Conservation (phyloP, 2,329 filamentous ascomycete species). For the Aspergillus ustus region DNA sequence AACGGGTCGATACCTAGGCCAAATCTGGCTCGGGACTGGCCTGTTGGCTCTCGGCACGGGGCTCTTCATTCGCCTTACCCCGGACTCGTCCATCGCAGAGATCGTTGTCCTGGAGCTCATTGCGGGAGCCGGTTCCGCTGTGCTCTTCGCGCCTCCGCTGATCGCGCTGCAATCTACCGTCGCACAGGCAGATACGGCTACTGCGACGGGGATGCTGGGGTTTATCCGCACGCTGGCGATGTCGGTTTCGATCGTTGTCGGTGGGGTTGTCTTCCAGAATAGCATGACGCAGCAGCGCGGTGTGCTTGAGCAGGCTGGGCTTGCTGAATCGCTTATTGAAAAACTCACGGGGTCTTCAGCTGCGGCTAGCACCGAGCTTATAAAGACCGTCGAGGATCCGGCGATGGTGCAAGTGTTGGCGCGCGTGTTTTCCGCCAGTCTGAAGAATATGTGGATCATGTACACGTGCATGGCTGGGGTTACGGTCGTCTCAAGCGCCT, state of each 20-base stretch:
- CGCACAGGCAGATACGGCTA: neutral
- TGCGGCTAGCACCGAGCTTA: conserved; percentile 51
- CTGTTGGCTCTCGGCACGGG: conserved; percentile 64
- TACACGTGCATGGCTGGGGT: conserved; percentile 49
- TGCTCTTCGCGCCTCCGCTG: neutral
- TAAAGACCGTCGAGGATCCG: conserved; percentile 43
- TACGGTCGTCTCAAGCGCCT: conserved; percentile 48
- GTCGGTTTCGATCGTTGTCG: conserved; percentile 7
- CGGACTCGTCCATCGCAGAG: conserved; percentile 48
- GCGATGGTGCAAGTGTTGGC: conserved; percentile 43
- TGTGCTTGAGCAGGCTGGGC: conserved; percentile 57
- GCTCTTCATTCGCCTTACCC: conserved; percentile 57
- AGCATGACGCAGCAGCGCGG: conserved; percentile 25
- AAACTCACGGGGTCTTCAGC: conserved; percentile 46
- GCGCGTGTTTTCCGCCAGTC: conserved; percentile 52
- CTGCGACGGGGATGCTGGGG: neutral
- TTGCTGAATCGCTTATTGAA: conserved; percentile 27
- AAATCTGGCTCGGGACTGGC: conserved; percentile 59
- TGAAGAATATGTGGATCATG: conserved; percentile 56
- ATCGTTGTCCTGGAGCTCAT: conserved; percentile 35
- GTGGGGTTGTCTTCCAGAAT: conserved; percentile 76
- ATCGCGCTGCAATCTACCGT: conserved; percentile 3
- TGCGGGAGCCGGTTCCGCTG: neutral
- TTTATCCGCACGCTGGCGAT: conserved; percentile 2
- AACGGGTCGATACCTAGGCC: conserved; percentile 62